Conservation (phyloP, 495 filamentous ascomycete species). For the Umbilicaria muhlenbergii region DNA sequence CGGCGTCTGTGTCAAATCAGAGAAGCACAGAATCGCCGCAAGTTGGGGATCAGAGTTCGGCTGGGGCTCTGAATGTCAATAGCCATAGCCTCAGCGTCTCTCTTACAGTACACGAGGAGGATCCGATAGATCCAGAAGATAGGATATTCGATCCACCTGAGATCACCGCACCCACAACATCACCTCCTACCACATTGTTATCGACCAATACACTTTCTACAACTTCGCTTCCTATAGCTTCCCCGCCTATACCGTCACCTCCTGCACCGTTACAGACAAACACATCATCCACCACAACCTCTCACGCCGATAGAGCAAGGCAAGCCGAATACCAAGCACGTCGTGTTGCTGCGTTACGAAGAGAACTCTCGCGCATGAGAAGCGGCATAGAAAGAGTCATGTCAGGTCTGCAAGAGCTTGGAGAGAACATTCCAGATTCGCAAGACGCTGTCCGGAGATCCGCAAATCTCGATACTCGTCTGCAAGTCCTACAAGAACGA, state of each 20-base stretch:
- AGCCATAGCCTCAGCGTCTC: too few species aligned
- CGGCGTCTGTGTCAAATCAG: too few species aligned
- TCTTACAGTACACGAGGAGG: background rate
- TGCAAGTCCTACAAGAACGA: background rate
- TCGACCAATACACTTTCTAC: background rate
- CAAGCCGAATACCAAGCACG: conserved; percentile 11
- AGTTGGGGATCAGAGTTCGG: too few species aligned
- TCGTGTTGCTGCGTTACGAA: conserved; percentile 12
- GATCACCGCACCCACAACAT: conserved; percentile 3
- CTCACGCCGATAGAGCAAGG: conserved; percentile 7
- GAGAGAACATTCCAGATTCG: conserved; percentile 10
- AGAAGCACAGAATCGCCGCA: too few species aligned
- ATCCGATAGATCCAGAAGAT: background rate
- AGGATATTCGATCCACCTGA: conserved; percentile 4
- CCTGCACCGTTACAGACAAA: too few species aligned
- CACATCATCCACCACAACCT: too few species aligned
- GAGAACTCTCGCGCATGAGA: conserved; percentile 14
- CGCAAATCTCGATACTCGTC: conserved; percentile 1
- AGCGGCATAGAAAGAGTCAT: conserved; percentile 16
- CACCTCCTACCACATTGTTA: background rate
- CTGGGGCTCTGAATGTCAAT: too few species aligned
- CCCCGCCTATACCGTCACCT: too few species aligned
- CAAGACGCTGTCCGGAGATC: conserved; percentile 1
- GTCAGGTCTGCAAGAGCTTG: conserved; percentile 12
- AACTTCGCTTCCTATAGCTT: background rate